A percentile compares a stretch with the other conserved stretches of the same genome.
phyloP scores from a whole-genome alignment of 2,329 filamentous ascomycete species.

The Passalora sequoiae region DNA sequence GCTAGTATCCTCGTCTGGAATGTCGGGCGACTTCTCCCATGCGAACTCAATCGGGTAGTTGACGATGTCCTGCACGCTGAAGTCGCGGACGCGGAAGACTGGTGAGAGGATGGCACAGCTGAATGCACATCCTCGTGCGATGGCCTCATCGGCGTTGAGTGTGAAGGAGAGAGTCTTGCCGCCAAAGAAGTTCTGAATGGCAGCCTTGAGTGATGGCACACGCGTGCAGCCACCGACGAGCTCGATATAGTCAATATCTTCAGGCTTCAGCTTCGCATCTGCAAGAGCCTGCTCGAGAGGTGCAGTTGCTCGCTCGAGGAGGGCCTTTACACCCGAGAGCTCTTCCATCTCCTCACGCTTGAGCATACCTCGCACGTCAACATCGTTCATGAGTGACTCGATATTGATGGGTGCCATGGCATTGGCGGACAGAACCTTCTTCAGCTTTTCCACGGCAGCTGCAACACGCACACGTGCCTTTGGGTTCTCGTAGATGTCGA shows the following conservation, averaged over 20 bases:
- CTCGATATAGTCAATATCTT: slow-evolving; percentile 91
- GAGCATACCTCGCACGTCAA: slow-evolving; percentile 82
- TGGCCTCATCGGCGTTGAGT: slow-evolving; percentile 95
- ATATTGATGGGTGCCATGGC: slow-evolving; percentile 89
- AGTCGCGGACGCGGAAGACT: slow-evolving; percentile 97
- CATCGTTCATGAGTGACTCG: slow-evolving; percentile 96
- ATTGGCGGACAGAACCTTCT: slow-evolving; percentile 97
- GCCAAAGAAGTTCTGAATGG: slow-evolving; percentile 81
- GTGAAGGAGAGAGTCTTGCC: slow-evolving; percentile 91
- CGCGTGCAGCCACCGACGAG: slow-evolving; percentile 92
- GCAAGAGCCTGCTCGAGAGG: slow-evolving; percentile 87
- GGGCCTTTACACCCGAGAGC: slow-evolving; percentile 65
- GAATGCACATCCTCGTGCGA: slow-evolving; percentile 93
- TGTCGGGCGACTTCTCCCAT: slow-evolving; percentile 98
- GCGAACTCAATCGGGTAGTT: slow-evolving; percentile 97
- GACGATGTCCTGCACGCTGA: slow-evolving; percentile 94
- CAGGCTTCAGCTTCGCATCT: slow-evolving; percentile 84
- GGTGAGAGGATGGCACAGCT: slow-evolving; percentile 96
- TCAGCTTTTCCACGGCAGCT: slow-evolving; percentile 89
- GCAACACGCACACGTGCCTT: slow-evolving; percentile 85
- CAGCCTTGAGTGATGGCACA: slow-evolving; percentile 86
- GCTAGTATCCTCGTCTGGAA: slow-evolving; percentile 96
- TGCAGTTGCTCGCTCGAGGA: slow-evolving; percentile 65
- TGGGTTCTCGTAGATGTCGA: slow-evolving; percentile 84
- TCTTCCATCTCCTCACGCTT: slow-evolving; percentile 93